These are phyloP conservation scores for Microcyclosporella mali DNA, from an alignment of 2,329 filamentous ascomycete species.

Conservation along the genomic window DNA sequence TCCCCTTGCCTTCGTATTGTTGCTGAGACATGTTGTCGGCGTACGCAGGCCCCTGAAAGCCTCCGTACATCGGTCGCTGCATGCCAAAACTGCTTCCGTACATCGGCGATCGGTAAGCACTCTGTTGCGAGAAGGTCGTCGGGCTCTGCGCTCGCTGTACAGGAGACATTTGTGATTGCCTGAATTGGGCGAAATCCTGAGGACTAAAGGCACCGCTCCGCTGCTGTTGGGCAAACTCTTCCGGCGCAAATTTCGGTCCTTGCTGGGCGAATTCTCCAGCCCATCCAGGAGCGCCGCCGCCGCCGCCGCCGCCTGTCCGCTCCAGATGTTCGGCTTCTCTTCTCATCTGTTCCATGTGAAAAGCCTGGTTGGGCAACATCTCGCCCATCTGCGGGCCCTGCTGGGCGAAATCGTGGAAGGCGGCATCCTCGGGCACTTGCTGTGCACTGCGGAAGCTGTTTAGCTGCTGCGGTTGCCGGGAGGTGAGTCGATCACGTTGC, in stretches of 20 bases:
- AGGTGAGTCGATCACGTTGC: constrained; percentile 72
- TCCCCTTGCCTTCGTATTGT: constrained; percentile 69
- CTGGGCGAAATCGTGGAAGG: constrained; percentile 66
- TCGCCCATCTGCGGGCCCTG: constrained; percentile 59
- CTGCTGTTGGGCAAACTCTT: constrained; percentile 23
- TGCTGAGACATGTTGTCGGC: constrained; percentile 40
- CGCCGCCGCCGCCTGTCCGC: constrained; percentile 20
- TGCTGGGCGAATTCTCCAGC: constrained; percentile 30
- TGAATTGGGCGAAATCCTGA: constrained; percentile 82
- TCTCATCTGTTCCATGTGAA: constrained; percentile 62
- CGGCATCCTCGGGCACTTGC: constrained; percentile 25
- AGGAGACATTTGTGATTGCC: constrained; percentile 60
- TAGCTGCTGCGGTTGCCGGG: constrained; percentile 22
- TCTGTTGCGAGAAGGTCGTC: constrained; percentile 32
- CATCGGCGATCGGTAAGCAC: constrained; percentile 56
- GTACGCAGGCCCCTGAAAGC: constrained; percentile 27
- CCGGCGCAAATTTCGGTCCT: constrained; percentile 20
- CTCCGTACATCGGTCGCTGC: constrained; percentile 30
- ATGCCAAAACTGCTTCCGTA: constrained; percentile 47
- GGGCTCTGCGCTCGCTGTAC: constrained; percentile 57
- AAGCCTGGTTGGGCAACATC: constrained; percentile 49
- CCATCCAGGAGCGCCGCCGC: constrained; percentile 23
- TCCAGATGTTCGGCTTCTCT: constrained; percentile 52
- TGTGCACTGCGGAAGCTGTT: constrained; percentile 29
- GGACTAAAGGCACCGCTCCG: constrained; percentile 56